Evolutionary conservation across 2,329 filamentous ascomycete genomes (phyloP).

Genomic region (Scleromitrula shiraiana): DNA sequence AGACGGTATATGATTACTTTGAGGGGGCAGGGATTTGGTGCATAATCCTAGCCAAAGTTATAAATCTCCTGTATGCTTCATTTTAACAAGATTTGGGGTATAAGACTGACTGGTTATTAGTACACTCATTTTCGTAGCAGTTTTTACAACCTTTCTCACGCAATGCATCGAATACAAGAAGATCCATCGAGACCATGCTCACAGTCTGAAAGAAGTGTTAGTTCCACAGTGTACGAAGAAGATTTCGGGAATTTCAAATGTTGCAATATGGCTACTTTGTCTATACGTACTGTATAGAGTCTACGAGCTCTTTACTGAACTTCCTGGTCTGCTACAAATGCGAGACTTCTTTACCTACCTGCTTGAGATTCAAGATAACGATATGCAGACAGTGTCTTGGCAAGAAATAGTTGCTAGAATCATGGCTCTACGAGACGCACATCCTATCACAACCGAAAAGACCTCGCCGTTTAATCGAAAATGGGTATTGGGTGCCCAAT

Average conservation of each 20-base stretch:
- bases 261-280: constrained; percentile 50
- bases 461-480: constrained; percentile 50
- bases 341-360: constrained; percentile 64
- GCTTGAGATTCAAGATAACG: constrained; percentile 57
- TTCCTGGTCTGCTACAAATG: constrained; percentile 53
- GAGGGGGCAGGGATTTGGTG: constrained; percentile 61
- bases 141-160: constrained; percentile 59
- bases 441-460: constrained; percentile 56
- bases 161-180: constrained; percentile 61
- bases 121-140: constrained; percentile 58
- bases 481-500: constrained; percentile 61
- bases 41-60: constrained; percentile 48
- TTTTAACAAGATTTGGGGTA: background rate
- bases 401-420: constrained; percentile 61
- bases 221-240: constrained; percentile 48
- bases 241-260: constrained; percentile 34
- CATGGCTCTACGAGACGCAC: constrained; percentile 62
- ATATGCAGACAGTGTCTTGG: constrained; percentile 70
- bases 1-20: constrained; percentile 63
- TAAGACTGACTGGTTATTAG: constrained; percentile 29
- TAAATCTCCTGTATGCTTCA: constrained; percentile 49
- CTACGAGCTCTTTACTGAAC: constrained; percentile 48
- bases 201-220: constrained; percentile 40
- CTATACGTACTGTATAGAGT: constrained; percentile 57
- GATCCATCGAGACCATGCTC: constrained; percentile 41